These are phyloP conservation scores for Rhizomucor miehei DNA, from an alignment of 371 early-diverging fungal species.

Conservation along the genomic window DNA sequence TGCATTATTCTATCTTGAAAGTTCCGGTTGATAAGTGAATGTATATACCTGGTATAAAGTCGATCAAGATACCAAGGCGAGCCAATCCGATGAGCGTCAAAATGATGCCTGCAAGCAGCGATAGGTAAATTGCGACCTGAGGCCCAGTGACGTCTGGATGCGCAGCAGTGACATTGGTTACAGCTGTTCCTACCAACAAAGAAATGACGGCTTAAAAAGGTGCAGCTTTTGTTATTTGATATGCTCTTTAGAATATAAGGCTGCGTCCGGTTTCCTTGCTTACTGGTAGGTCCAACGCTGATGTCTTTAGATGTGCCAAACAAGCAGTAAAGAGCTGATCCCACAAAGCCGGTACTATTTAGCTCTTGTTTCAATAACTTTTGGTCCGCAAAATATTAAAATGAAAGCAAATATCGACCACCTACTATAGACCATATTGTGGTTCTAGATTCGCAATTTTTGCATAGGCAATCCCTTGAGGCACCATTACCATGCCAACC, in stretches of 20 bases:
- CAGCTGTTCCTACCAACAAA: conserved; percentile 60
- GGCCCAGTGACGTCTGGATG: conserved; percentile 33
- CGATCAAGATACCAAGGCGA: conserved; percentile 74
- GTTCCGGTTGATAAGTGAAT: no score
- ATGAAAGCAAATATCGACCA: neutral
- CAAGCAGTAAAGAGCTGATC: conserved; percentile 64
- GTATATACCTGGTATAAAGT: conserved; percentile 73
- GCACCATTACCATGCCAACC: conserved; percentile 81
- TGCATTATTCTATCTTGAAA: no score
- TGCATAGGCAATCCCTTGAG: conserved; percentile 84
- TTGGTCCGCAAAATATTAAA: neutral
- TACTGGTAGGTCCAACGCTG: conserved; percentile 60
- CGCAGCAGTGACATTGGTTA: conserved; percentile 37
- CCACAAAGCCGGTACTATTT: conserved; percentile 57
- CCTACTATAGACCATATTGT: conserved; percentile 26
- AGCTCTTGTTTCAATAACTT: neutral
- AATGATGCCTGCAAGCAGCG: conserved; percentile 53
- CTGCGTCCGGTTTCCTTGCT: neutral
- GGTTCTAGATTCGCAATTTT: conserved; percentile 76
- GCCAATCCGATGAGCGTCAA: conserved; percentile 61
- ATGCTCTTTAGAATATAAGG: neutral
- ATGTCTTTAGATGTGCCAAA: conserved; percentile 80
- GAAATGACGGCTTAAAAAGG: conserved; percentile 75
- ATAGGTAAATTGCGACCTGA: conserved; percentile 45
- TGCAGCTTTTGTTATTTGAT: neutral